Base-by-base conservation (phyloP, 768 basidiomycete species). In the Phanerochaete carnosa region DNA sequence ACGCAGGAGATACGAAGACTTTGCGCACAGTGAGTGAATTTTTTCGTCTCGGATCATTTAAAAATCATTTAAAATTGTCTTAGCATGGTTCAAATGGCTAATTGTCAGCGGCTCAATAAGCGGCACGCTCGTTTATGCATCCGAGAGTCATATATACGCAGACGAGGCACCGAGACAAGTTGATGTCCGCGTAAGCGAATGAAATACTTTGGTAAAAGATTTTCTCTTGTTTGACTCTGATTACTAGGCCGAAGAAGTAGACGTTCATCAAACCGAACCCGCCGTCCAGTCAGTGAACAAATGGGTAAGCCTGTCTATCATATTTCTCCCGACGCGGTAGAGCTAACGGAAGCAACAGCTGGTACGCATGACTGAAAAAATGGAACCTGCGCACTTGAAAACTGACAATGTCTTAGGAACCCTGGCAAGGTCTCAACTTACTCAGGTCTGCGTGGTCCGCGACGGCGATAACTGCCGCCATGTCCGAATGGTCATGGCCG, bases 401-500 rank as follows among this genome's bases (percentile, higher is more conserved):
- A 43, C 25, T 50, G 29, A 50, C 26, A 23, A 16, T 26, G 2
- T 28, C 25, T 32, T 19, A 53, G 52, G 19, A 33, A 22, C 52
- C 61, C 1, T 68, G 68, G 68, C 52, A 45, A 13, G 68, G 66
- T 11, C 66, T 69, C 6, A 55, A 66, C 19, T 52, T 69, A 32
- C 59, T 68, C 11, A 55, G 58, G 30, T 55, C 57, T 13, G 61
- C 66, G 1, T 33, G 37, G 11, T 64, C 65, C 3, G 66, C 61
- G 13, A 59, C 58, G 4, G 45, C 62, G 2, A 62, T 69, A 15
- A 57, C 66, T 5, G 54, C 62, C 12, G 55, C 64, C 0, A 52
- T 69, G 30, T 58, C 68, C 15, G 56, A 62, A 4, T 68, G 66
- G 65, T 61, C 55, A 22, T 69, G 68, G 68, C 68, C 68, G 3